Base-by-base conservation (phyloP, 352 stramenopile species). In the Pythium graminicola region DNA sequence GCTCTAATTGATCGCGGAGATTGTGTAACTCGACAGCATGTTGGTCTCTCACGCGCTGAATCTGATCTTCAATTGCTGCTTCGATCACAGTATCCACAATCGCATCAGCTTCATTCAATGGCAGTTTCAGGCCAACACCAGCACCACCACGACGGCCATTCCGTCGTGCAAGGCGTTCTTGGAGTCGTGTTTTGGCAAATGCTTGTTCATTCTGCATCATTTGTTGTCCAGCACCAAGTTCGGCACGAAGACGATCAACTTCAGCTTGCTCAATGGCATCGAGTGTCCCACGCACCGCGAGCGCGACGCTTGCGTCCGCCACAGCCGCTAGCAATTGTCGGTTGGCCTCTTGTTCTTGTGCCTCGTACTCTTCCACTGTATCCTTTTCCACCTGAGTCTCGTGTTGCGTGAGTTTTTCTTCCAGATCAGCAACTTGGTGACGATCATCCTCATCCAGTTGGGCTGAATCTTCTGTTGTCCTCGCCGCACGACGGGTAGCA, bases 401-500 rank as follows among this genome's bases (percentile, higher is more conserved):
- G 2, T 39, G 24, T 14, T 35, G 9, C 5, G 11, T 27, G 17
- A 56, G 24, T 9, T 56, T 13, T n/a, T 47, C 17, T 1, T 45
- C 22, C 9, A 58, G 22, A n/a, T 40, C 26, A 24, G 29, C 29
- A 13, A 35, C 7, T 35, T 35, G n/a, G n/a, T n/a, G n/a, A n/a
- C n/a, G n/a, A n/a, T n/a, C n/a, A n/a, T n/a, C n/a, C n/a, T n/a
- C n/a, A n/a, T n/a, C n/a, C 29, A 35, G 29, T 35, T 35, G 7
- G 29, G 29, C 29, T 35, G n/a, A n/a, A n/a, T n/a, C n/a, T n/a
- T n/a, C n/a, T n/a, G n/a, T n/a, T n/a, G n/a, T n/a, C n/a, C n/a
- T n/a, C n/a, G n/a, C 29, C 29, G 13, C 13, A 35, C 52, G 35
- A n/a, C 64, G 64, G 1, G 54, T 40, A 13, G 45, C 44, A 19